Base-by-base conservation (phyloP, 1,284 basidiomycete genomes). In the Marasmius sp. region DNA sequence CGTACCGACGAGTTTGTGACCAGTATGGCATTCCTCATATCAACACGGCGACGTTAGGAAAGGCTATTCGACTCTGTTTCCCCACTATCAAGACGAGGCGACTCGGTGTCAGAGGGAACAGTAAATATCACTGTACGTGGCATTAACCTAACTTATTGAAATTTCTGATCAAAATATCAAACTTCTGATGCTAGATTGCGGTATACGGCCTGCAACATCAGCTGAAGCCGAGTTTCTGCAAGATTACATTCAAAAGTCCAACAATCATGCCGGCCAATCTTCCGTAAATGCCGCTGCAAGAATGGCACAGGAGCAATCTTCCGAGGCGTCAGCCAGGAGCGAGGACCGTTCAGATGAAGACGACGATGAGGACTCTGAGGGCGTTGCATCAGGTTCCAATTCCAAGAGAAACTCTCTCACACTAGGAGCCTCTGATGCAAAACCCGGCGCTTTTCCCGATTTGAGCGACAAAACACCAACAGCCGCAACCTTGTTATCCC, bases 81-180 rank as follows among this genome's bases (percentile, higher is more conserved):
- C 93, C 93, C 51, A 92, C 91, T 67, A 95, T 97, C 84, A 95
- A 94, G 83, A 97, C 94, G 51, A 84, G 95, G 67, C 88, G 95
- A 61, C 77, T 97, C 62, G 94, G 94, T 61, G 93, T 94, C 61
- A 81, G 94, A 73, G 94, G 94, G 60, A 95, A 95, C 79, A 94
- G 88, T 78, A 94, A 94, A 81, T 94, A 94, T 78, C 93, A 94
- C 75, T 94, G 92, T 93, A 69, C 71, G 88, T 84, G 65, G 68
- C 65, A 63, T 33, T 61, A 64, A 65, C 65, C 65, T 66, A 65
- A 58, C 65, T 66, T 65, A 68, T 66, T 75, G 67, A 56, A 61
- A 66, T 62, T 70, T 70, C 65, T 63, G 70, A 74, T 66, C 69
- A 61, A 72, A 47, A 69, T n/a, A 69, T 74, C 60, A 49, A 49